These are phyloP conservation scores for Lachnellula occidentalis DNA, from an alignment of 2,329 filamentous ascomycete species.

Conservation along the genomic window DNA sequence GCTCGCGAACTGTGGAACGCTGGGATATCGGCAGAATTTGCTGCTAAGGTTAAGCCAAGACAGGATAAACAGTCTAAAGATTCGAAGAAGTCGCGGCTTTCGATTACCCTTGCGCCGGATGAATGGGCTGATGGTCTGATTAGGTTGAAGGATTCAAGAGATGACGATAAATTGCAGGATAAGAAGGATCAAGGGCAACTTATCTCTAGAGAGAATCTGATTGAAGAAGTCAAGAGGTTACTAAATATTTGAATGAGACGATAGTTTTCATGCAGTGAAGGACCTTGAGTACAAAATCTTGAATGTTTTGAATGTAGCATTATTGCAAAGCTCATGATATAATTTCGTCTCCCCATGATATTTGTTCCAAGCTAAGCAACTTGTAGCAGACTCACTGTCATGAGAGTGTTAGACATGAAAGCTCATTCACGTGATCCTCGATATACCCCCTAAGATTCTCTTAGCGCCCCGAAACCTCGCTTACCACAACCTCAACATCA, in stretches of 20 bases:
- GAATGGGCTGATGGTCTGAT: constrained; percentile 76
- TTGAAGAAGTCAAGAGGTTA: constrained; percentile 49
- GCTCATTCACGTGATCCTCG: too few relatives aligned
- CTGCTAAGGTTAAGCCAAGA: constrained; percentile 86
- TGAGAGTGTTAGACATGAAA: too few relatives aligned
- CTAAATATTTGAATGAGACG: neutral
- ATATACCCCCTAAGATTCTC: too few relatives aligned
- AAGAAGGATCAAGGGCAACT: constrained; percentile 80
- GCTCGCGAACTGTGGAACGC: constrained; percentile 72
- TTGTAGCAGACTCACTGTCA: too few relatives aligned
- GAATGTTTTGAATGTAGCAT: too few relatives aligned
- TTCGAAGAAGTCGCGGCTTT: constrained; percentile 78
- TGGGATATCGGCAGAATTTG: constrained; percentile 82
- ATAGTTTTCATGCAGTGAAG: too few relatives aligned
- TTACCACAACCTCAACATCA: too few relatives aligned
- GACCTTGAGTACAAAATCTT: too few relatives aligned
- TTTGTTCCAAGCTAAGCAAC: too few relatives aligned
- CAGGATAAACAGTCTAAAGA: constrained; percentile 83
- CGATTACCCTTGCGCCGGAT: constrained; percentile 81
- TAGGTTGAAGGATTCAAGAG: constrained; percentile 75
- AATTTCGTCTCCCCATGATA: too few relatives aligned
- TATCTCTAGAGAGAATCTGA: constrained; percentile 56
- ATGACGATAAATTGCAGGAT: constrained; percentile 60
- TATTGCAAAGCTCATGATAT: too few relatives aligned
- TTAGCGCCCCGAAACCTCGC: too few relatives aligned